Evolutionary conservation across 83 land plant species (phyloP).

Genomic region (Picea engelmannii): DNA sequence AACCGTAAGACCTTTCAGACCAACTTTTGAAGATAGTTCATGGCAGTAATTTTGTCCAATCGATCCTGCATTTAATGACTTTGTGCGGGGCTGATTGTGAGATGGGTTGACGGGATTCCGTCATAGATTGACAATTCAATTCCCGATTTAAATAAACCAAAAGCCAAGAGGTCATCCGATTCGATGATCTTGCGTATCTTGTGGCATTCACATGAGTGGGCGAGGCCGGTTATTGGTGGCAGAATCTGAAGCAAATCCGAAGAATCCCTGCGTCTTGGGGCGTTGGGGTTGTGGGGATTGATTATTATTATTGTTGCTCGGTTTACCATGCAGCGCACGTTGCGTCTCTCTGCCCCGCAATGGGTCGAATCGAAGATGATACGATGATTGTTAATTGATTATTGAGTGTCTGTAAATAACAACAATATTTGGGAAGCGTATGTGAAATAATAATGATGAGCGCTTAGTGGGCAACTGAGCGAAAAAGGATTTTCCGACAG

Average conservation of each 20-base stretch:
- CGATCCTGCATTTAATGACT: no score
- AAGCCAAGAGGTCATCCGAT: conserved; percentile 1
- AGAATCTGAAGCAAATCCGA: conserved; percentile 5
- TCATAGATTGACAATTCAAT: no score
- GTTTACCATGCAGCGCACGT: conserved; percentile 10
- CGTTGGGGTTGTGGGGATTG: background rate
- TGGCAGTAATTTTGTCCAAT: no score
- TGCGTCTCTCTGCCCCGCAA: background rate
- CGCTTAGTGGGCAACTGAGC: background rate
- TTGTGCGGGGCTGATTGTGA: no score
- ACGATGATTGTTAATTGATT: no score
- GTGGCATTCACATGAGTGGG: conserved; percentile 6
- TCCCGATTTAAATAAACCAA: no score
- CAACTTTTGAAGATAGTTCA: no score
- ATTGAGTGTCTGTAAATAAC: no score
- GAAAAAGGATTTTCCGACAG: conserved; percentile 14
- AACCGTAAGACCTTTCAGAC: no score
- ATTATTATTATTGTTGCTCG: background rate
- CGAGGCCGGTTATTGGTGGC: background rate
- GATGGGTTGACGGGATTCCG: no score
- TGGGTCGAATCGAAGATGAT: no score
- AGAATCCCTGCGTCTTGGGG: background rate
- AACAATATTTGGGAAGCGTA: no score
- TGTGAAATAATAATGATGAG: background rate
- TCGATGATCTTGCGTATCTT: conserved; percentile 10